phyloP scores from a whole-genome alignment of 139 green algal genomes.

The Limnomonas spitsbergensis region DNA sequence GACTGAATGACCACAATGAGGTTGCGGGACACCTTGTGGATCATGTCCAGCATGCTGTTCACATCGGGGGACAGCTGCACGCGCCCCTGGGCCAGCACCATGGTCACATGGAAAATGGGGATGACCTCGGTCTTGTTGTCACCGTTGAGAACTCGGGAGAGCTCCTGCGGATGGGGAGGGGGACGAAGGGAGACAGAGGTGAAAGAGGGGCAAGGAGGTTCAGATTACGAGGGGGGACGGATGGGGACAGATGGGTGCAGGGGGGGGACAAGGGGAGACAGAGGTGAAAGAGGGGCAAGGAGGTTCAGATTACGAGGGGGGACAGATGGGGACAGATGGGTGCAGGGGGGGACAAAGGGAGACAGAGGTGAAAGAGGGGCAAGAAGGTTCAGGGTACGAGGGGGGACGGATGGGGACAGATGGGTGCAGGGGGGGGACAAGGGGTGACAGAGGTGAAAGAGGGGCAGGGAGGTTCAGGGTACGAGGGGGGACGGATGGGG shows the following conservation, averaged over 20 bases:
- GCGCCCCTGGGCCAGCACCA: slow-evolving; percentile 55
- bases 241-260: neutral
- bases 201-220: too few species aligned
- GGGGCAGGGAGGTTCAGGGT: too few species aligned
- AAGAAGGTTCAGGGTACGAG: too few species aligned
- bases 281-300: too few species aligned
- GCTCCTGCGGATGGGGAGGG: slow-evolving; percentile 61
- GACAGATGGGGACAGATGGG: neutral
- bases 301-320: neutral
- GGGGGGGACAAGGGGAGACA: neutral
- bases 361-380: too few species aligned
- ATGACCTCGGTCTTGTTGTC: slow-evolving; percentile 76
- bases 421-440: neutral
- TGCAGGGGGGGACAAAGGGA: too few species aligned
- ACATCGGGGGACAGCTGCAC: slow-evolving; percentile 73
- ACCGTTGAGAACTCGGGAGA: slow-evolving; percentile 77
- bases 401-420: neutral
- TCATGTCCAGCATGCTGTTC: slow-evolving; percentile 79
- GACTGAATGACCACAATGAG: slow-evolving; percentile 42
- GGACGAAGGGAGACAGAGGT: too few species aligned
- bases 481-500: neutral
- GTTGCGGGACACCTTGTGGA: slow-evolving; percentile 54
- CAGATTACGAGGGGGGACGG: too few species aligned
- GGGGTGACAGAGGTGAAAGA: neutral
- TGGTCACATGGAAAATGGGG: slow-evolving; percentile 74